phyloP scores from a whole-genome alignment of 2,329 filamentous ascomycete genomes.

The Coleophoma cylindrospora region DNA sequence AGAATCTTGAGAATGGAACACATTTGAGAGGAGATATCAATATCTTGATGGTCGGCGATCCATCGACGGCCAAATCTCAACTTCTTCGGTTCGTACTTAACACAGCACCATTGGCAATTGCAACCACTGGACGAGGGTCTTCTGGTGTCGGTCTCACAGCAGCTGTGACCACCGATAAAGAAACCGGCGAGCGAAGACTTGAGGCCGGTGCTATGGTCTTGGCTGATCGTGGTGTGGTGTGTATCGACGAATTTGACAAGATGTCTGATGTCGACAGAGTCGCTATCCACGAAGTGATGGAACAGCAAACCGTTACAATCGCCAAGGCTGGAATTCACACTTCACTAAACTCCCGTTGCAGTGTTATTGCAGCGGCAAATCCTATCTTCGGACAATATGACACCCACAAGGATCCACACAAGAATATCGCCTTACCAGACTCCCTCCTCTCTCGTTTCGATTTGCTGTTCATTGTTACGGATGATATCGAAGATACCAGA shows the following conservation, averaged over 20 bases:
- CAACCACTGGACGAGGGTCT: constrained; percentile 92
- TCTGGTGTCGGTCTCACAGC: constrained; percentile 97
- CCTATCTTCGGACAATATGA: constrained; percentile 98
- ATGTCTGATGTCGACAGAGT: constrained; percentile 99
- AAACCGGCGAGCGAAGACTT: constrained; percentile 89
- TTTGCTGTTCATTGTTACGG: constrained; percentile 93
- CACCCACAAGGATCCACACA: constrained; percentile 96
- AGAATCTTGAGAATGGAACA: constrained; percentile 96
- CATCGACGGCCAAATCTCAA: constrained; percentile 98
- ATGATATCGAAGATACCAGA: constrained; percentile 92
- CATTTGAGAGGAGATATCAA: constrained; percentile 98
- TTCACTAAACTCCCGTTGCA: constrained; percentile 92
- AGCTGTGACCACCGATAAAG: constrained; percentile 93
- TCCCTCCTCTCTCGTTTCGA: constrained; percentile 98
- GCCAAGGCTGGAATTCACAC: constrained; percentile 98
- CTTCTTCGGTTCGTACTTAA: constrained; percentile 94
- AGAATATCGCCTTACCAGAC: constrained; percentile 95
- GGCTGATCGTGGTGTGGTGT: constrained; percentile 92
- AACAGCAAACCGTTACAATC: constrained; percentile 98
- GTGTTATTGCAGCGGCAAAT: constrained; percentile 93
- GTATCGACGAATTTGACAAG: constrained; percentile 99
- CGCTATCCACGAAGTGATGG: constrained; percentile 99
- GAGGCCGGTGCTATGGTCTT: constrained; percentile 99
- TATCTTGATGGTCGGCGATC: constrained; percentile 98
- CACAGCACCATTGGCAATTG: constrained; percentile 92